phyloP scores from a whole-genome alignment of 129 eudicot genomes.

The Tagetes patula region DNA sequence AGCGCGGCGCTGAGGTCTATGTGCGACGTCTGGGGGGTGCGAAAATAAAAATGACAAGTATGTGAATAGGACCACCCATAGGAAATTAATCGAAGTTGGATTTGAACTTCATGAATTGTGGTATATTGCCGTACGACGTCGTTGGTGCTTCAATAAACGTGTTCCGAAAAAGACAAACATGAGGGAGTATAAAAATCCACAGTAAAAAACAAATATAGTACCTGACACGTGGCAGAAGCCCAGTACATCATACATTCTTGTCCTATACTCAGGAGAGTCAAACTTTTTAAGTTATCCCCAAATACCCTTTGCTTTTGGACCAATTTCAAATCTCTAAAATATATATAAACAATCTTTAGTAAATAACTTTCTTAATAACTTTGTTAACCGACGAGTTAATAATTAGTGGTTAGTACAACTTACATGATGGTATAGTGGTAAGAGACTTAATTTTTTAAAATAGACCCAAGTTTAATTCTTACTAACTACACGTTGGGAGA shows the following conservation, averaged over 20 bases:
- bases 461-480: too few relatives aligned
- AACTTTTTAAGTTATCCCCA: slow-evolving; percentile 12
- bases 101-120: background rate
- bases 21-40: too few relatives aligned
- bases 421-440: too few relatives aligned
- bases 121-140: slow-evolving; percentile 26
- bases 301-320: slow-evolving; percentile 17
- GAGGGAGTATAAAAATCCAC: slow-evolving; percentile 22
- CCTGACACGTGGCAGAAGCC: slow-evolving; percentile 51
- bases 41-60: too few relatives aligned
- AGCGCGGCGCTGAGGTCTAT: too few relatives aligned
- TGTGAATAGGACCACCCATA: background rate
- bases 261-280: slow-evolving; percentile 37
- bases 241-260: slow-evolving; percentile 38
- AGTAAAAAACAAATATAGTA: slow-evolving; percentile 34
- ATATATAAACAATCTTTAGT: background rate
- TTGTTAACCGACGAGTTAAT: too few relatives aligned
- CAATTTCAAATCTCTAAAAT: background rate
- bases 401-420: too few relatives aligned
- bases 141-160: slow-evolving; percentile 16
- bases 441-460: too few relatives aligned
- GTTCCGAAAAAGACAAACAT: slow-evolving; percentile 37
- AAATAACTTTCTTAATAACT: too few relatives aligned
- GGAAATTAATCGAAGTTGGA: background rate
- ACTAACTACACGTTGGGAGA: too few relatives aligned